Evolutionary conservation across 1,139 yeast genomes (phyloP), one percentile per base, ranked within the genome.

Genomic region (Protomyces macrosporus): DNA sequence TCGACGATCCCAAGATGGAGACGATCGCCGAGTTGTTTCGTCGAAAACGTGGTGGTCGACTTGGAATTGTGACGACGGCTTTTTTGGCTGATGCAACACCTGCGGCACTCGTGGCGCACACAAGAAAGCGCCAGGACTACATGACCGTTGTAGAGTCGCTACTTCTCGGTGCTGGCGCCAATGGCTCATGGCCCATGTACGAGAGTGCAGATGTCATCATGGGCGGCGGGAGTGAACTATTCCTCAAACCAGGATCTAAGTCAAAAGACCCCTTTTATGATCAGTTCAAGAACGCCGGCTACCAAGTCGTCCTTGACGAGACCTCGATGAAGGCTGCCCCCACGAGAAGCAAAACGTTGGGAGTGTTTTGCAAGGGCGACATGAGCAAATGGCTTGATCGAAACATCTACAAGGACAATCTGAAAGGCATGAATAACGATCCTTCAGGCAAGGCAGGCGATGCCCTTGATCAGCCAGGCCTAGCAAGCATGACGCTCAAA

Each of bases 401-500:
- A 3, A 53, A 53, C 23, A 48, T 53, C 35, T 53, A 53, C 57
- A 53, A 30, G 6, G 14, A 14, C 30, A 53, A 53, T n/a, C 50
- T 53, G 14, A 16, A n/a, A 4, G 57, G 57, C 48, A 37, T 37
- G 57, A 53, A 53, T 1, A 34, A 36, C 30, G 30, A 37, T 34
- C 57, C 57, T 6, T 6, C 34, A 6, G 42, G 42, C 30, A 34
- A 12, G 6, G 16, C 37, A 10, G 57, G 57, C 14, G 57, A 53
- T 40, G 57, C 57, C 35, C 57, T 53, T 4, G 57, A 53, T 35
- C 57, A 53, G 48, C 57, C 57, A 6, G 57, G 57, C 37, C 57
- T 53, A 10, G 37, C 34, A 10, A 53, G 37, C 57, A 53, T 53
- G 57, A 53, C 57, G 33, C 14, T n/a, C 50, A 53, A 53, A 34